These are phyloP conservation scores for Leishmania lainsoni DNA, from an alignment of 208 protist genomes.

Conservation along the genomic window DNA sequence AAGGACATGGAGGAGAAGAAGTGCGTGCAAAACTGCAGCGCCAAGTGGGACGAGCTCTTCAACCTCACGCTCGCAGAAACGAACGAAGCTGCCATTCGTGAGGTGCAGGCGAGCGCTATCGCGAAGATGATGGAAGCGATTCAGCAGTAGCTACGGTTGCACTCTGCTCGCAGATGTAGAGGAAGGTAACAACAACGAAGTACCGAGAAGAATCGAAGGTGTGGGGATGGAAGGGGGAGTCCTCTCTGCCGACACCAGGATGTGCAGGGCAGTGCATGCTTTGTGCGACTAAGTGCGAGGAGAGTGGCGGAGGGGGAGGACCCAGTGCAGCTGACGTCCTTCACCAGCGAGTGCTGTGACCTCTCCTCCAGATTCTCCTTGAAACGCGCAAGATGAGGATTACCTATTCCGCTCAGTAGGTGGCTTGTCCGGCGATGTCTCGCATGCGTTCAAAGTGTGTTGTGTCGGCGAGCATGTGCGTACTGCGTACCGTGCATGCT, in stretches of 20 bases:
- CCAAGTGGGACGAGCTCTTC: constrained; percentile 80
- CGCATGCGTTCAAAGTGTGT: neutral
- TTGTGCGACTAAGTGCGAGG: neutral
- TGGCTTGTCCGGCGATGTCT: neutral
- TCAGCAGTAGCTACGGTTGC: constrained; percentile 39
- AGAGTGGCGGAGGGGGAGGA: neutral
- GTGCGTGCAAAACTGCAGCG: constrained; percentile 72
- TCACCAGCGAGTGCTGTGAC: neutral
- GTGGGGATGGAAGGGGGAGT: neutral
- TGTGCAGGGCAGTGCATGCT: neutral
- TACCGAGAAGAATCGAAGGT: neutral
- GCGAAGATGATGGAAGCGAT: constrained; percentile 59
- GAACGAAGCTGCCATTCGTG: constrained; percentile 53
- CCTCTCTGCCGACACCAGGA: neutral
- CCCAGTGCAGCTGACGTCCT: neutral
- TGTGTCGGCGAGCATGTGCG: neutral
- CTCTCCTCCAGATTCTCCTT: neutral
- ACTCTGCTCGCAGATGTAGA: neutral
- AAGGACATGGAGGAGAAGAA: constrained; percentile 87
- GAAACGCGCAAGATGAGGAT: neutral
- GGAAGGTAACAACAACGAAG: neutral
- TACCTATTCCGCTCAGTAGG: neutral
- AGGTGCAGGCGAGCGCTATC: constrained; percentile 70
- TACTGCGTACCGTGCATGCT: neutral
- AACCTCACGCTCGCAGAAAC: constrained; percentile 40